phyloP scores from a whole-genome alignment of 164 flowering plant species.

The Taxillus chinensis region DNA sequence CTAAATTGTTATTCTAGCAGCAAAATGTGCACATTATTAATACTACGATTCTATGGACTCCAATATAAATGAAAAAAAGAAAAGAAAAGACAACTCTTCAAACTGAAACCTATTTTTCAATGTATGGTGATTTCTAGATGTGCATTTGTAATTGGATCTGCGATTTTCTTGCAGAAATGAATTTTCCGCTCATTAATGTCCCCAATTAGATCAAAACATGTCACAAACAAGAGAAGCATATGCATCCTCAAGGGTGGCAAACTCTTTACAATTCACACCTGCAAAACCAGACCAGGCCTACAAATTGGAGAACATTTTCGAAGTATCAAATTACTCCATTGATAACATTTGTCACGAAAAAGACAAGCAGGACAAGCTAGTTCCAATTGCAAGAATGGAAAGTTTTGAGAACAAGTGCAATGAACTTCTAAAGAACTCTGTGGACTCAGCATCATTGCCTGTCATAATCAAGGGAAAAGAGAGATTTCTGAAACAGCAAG shows the following conservation, averaged over 20 bases:
- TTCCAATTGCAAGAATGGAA: constrained; percentile 6
- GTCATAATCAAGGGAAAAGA: constrained; percentile 11
- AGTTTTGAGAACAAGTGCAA: constrained; percentile 8
- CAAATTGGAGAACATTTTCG: constrained; percentile 11
- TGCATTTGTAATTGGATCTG: no score
- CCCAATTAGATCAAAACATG: constrained; percentile 19
- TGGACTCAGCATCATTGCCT: constrained; percentile 17
- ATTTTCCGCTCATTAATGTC: constrained; percentile 13
- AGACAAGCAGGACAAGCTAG: constrained; percentile 8
- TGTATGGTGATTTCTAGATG: no score
- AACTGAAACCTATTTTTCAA: no score
- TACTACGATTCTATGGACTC: no score
- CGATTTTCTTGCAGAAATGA: constrained; percentile 19
- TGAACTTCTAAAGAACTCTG: constrained; percentile 19
- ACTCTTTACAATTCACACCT: constrained; percentile 19
- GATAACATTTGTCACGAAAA: constrained; percentile 11
- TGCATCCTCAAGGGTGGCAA: constrained; percentile 6
- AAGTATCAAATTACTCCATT: background rate
- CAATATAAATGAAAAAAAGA: no score
- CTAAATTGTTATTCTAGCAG: no score
- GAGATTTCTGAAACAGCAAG: constrained; percentile 5
- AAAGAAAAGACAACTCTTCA: no score
- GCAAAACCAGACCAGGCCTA: constrained; percentile 18
- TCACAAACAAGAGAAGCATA: constrained; percentile 18
- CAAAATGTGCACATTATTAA: no score